These are phyloP conservation scores for Leishmania arabica DNA, from an alignment of 208 protist species.

Conservation along the genomic window DNA sequence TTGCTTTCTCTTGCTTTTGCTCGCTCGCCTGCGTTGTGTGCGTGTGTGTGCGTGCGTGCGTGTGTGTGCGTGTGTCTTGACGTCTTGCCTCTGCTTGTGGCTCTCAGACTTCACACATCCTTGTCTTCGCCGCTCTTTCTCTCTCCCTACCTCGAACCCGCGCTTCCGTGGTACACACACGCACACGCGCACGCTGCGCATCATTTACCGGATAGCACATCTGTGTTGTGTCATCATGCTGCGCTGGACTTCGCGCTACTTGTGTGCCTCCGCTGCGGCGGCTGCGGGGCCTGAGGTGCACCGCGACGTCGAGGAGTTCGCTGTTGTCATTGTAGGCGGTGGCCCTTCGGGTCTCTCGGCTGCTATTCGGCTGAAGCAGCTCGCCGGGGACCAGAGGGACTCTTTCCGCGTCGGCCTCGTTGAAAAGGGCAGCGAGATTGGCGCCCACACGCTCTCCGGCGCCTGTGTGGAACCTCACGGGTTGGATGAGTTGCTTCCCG, in stretches of 20 bases:
- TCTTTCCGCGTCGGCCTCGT: constrained; percentile 94
- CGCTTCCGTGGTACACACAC: background rate
- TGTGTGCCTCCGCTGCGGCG: constrained; percentile 39
- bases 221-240: constrained; percentile 33
- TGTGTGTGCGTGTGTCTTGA: background rate
- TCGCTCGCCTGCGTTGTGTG: background rate
- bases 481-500: constrained; percentile 96
- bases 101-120: background rate
- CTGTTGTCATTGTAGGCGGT: constrained; percentile 97
- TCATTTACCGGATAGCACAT: background rate
- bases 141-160: background rate
- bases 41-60: too few relatives aligned
- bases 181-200: background rate
- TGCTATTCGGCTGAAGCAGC: constrained; percentile 96
- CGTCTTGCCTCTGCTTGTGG: background rate
- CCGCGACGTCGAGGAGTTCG: constrained; percentile 94
- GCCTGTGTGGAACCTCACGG: constrained; percentile 96
- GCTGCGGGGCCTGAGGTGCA: constrained; percentile 38
- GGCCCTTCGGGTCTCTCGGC: constrained; percentile 95
- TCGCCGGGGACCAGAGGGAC: constrained; percentile 67
- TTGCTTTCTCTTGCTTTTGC: background rate
- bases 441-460: constrained; percentile 97
- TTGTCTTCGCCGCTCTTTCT: background rate
- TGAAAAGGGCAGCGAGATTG: constrained; percentile 96
- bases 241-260: constrained; percentile 34